These are phyloP conservation scores for Aspergillus hortae DNA, from an alignment of 2,329 filamentous ascomycete species.

Conservation along the genomic window DNA sequence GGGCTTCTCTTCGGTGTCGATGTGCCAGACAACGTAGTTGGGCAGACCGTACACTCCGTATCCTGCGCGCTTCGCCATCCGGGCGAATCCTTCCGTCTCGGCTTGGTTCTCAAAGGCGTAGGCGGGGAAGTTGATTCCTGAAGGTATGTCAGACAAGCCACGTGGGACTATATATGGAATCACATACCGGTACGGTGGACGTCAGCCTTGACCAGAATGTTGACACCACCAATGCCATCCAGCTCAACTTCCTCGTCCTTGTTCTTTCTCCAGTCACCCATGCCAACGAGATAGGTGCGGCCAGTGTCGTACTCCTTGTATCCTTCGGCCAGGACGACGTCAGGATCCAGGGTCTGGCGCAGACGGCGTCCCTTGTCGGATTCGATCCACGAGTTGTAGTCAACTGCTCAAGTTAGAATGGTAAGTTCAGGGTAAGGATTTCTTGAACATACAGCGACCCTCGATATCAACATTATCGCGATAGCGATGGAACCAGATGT, in stretches of 20 bases:
- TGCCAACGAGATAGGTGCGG: slow-evolving; percentile 80
- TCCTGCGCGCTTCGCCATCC: slow-evolving; percentile 95
- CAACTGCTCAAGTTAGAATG: slow-evolving; percentile 56
- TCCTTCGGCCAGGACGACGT: slow-evolving; percentile 85
- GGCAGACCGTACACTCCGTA: slow-evolving; percentile 89
- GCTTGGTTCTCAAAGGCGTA: slow-evolving; percentile 99
- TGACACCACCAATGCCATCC: slow-evolving; percentile 94
- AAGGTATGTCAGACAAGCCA: slow-evolving; percentile 17
- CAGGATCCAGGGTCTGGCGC: slow-evolving; percentile 68
- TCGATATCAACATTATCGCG: slow-evolving; percentile 79
- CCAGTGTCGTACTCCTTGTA: slow-evolving; percentile 93
- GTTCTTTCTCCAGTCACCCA: slow-evolving; percentile 90
- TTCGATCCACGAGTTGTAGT: slow-evolving; percentile 99
- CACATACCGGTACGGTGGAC: slow-evolving; percentile 83
- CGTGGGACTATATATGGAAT: background rate
- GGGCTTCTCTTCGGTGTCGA: slow-evolving; percentile 91
- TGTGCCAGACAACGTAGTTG: slow-evolving; percentile 98
- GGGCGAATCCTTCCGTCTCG: slow-evolving; percentile 97
- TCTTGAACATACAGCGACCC: slow-evolving; percentile 71
- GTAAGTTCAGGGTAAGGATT: background rate
- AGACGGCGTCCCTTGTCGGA: slow-evolving; percentile 79
- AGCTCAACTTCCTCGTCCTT: slow-evolving; percentile 90
- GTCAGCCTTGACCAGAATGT: slow-evolving; percentile 95
- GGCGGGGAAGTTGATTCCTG: slow-evolving; percentile 94
- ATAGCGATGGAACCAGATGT: slow-evolving; percentile 62